Conservation (phyloP, 306 rosid genomes). For the Dryas drummondii region DNA sequence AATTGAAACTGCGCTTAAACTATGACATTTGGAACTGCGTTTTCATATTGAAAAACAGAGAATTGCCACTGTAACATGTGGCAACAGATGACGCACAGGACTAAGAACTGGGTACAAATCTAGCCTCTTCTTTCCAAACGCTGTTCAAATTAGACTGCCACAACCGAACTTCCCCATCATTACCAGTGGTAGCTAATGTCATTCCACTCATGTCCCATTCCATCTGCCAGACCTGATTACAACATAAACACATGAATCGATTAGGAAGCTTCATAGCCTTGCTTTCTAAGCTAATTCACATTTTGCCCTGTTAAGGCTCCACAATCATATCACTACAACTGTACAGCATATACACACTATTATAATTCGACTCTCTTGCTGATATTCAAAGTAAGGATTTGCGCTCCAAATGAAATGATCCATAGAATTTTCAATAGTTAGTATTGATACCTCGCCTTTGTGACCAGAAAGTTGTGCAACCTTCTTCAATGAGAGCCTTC, state of each 20-base stretch:
- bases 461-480: conserved; percentile 72
- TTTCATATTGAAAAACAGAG: not conserved
- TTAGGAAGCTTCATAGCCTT: not conserved
- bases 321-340: not conserved
- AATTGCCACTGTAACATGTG: not conserved
- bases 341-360: not conserved
- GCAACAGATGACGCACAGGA: conserved; percentile 1
- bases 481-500: conserved; percentile 75
- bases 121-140: conserved; percentile 83
- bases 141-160: conserved; percentile 93
- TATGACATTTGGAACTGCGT: not conserved
- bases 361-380: not conserved
- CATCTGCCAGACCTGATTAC: conserved; percentile 84
- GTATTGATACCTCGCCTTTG: conserved; percentile 58
- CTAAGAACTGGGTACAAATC: conserved; percentile 70
- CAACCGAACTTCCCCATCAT: conserved; percentile 69
- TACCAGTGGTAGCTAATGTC: conserved; percentile 88
- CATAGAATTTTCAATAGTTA: not conserved
- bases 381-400: no score
- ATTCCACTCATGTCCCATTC: conserved; percentile 99
- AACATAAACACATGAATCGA: conserved; percentile 13
- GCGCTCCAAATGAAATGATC: not conserved
- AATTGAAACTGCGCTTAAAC: not conserved
- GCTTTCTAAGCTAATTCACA: not conserved
- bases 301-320: no score